Evolutionary conservation across 306 rosid species (phyloP).

Genomic region (Potentilla sterilis): DNA sequence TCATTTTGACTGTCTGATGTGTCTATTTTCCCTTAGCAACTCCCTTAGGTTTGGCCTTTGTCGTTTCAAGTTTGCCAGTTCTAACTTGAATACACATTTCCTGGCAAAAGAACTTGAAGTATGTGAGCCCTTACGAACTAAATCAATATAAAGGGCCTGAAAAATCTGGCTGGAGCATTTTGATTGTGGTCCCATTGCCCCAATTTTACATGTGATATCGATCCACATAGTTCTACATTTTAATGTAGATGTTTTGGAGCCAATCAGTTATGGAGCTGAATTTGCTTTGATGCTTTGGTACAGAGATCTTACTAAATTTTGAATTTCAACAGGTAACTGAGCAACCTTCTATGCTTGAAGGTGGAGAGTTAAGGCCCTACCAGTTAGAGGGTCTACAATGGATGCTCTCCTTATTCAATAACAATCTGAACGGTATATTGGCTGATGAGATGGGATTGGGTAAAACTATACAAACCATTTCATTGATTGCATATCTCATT

Average conservation of each 20-base stretch:
- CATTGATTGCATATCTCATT: conserved; percentile 78
- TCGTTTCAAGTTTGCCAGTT: not conserved
- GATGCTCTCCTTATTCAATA: conserved; percentile 97
- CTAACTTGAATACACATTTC: not conserved
- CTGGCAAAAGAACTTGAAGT: not conserved
- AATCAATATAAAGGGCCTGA: not conserved
- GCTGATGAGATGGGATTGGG: conserved; percentile 99
- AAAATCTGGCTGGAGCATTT: conserved; percentile 8
- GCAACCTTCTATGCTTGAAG: conserved; percentile 91
- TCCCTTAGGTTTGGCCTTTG: not conserved
- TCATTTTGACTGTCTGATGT: not conserved
- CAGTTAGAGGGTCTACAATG: conserved; percentile 98
- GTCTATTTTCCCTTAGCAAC: not conserved
- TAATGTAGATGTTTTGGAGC: not conserved
- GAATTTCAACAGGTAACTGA: conserved; percentile 68
- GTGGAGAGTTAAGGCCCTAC: conserved; percentile 92
- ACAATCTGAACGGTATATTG: conserved; percentile 93
- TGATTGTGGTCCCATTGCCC: not conserved
- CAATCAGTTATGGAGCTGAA: conserved; percentile 5
- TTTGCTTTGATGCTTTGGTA: conserved; percentile 19
- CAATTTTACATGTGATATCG: not conserved
- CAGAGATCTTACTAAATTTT: conserved; percentile 21
- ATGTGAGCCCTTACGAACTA: not conserved
- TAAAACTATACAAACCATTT: conserved; percentile 96
- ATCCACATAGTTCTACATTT: not conserved